phyloP scores from a whole-genome alignment of 345 rosid genomes.

The Gossypium mustelinum region DNA sequence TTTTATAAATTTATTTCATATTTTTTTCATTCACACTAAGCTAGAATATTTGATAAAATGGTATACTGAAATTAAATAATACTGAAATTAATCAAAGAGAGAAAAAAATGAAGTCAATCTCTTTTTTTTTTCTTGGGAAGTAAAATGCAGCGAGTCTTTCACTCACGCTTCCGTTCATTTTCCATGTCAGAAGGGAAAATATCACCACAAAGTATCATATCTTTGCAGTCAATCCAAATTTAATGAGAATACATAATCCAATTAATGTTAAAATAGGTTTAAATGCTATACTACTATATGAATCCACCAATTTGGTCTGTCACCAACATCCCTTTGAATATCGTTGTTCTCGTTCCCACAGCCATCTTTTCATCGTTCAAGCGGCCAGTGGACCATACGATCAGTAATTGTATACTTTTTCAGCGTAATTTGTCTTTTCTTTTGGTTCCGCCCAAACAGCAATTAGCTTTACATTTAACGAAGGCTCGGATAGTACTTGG shows the following conservation, averaged over 20 bases:
- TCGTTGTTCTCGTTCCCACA: not conserved
- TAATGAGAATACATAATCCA: not conserved
- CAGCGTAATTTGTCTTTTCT: not conserved
- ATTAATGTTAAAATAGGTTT: not conserved
- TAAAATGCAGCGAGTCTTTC: too few relatives aligned
- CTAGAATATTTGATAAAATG: too few relatives aligned
- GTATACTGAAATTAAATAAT: too few relatives aligned
- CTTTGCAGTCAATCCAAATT: too few relatives aligned
- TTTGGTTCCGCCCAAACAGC: not conserved
- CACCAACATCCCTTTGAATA: not conserved
- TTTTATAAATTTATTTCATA: too few relatives aligned
- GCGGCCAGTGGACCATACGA: not conserved
- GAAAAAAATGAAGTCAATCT: too few relatives aligned
- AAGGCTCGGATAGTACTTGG: constrained; percentile 63
- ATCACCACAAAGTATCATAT: too few relatives aligned
- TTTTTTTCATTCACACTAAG: too few relatives aligned
- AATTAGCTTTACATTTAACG: constrained; percentile 33
- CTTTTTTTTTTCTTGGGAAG: too few relatives aligned
- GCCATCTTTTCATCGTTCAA: not conserved
- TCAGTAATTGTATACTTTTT: not conserved
- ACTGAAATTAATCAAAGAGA: too few relatives aligned
- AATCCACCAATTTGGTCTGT: not conserved
- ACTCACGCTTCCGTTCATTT: too few relatives aligned
- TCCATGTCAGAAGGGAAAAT: too few relatives aligned
- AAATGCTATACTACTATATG: not conserved